phyloP scores from a whole-genome alignment of 2,329 filamentous ascomycete species.

The Penicillium sp. region DNA sequence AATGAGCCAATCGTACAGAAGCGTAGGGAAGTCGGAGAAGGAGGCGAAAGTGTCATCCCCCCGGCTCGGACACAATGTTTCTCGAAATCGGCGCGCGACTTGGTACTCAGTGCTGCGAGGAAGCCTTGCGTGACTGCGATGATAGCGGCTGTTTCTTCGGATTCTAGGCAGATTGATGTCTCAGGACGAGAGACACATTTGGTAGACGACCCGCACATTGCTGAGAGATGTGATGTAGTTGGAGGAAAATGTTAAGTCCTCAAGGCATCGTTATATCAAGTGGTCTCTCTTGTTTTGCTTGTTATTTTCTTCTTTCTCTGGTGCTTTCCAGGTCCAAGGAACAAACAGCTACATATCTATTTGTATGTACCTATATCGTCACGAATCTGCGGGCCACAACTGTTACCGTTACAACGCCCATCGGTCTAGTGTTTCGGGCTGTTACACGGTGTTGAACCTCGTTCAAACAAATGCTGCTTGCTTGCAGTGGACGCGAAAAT shows the following conservation, averaged over 20 bases:
- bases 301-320: background rate
- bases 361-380: slow-evolving; percentile 1
- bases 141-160: slow-evolving; percentile 25
- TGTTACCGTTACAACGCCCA: slow-evolving; percentile 8
- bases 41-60: slow-evolving; percentile 37
- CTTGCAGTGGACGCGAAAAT: background rate
- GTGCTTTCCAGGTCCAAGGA: background rate
- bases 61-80: slow-evolving; percentile 36
- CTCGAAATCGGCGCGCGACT: slow-evolving; percentile 34
- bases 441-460: slow-evolving; percentile 4
- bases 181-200: background rate
- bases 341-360: background rate
- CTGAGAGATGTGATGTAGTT: background rate
- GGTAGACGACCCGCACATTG: slow-evolving; percentile 20
- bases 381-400: background rate
- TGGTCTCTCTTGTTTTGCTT: no score
- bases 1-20: slow-evolving; percentile 39
- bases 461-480: background rate
- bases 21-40: slow-evolving; percentile 29
- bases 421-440: background rate
- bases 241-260: background rate
- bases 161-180: slow-evolving; percentile 2
- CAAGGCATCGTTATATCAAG: background rate
- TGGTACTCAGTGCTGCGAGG: slow-evolving; percentile 31
- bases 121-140: slow-evolving; percentile 32